Base-by-base conservation (phyloP, 192 early-diverging fungal species). In the Backusella tuberculispora region DNA sequence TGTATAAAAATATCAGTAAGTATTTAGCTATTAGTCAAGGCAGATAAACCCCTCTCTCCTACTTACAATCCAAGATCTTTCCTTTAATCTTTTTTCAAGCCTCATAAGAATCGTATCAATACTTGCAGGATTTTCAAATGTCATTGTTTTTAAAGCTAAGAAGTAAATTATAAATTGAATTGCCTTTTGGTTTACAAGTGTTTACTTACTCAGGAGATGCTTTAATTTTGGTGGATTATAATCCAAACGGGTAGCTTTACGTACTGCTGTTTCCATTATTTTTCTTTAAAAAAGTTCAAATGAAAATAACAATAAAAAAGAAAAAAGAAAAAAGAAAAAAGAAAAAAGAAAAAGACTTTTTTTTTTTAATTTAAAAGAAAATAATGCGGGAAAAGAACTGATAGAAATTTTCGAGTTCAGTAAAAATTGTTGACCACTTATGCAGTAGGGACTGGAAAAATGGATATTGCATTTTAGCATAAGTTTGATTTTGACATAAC, bases 211-310 rank as follows among this genome's bases (percentile, higher is more conserved):
- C 81, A 83, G 82, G 19, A 97, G 92, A 84, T 99, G 97, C 86
- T 98, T 99, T 81, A 94, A 93, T 80, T 99, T 99, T 60, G 97
- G 97, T 4, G 97, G 92, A 15, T 89, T 87, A 75, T 97, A 95
- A 38, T 97, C 96, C 29, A 86, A 73, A 45, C 90, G 88, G 17
- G 94, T 91, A 12, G 96, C 97, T 85, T 99, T 99, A 15, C 83
- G 53, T 40, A 88, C 80, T 7, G 87, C 83, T 60, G 78, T 85
- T 53, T 88, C 85, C 87, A 88, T 88, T 64, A 15, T 78, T 42
- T 15, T 17, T 42, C 19, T 14, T 76, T 37, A 37, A 29, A 73
- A 19, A 29, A 13, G n/a, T n/a, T 37, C 1, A 73, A 73, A 43
- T 8, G 44, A 24, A 34, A 26, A 65, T 26, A 66, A 41, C 65